Evolutionary conservation across 73 alveolate species (phyloP).

Genomic region (Tetrahymena borealis): DNA sequence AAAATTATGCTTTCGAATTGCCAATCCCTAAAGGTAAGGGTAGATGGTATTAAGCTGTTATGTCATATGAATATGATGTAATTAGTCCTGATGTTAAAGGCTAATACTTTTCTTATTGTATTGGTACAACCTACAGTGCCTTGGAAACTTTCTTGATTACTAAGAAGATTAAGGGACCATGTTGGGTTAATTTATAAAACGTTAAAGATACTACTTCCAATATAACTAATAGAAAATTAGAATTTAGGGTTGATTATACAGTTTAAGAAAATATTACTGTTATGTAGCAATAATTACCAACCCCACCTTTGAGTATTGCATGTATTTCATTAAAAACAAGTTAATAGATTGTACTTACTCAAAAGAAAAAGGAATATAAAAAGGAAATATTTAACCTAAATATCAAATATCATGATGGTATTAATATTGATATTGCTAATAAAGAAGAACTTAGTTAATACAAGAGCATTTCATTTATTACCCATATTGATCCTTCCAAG

Average conservation of each 20-base stretch:
- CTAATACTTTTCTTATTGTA: conserved; percentile 66
- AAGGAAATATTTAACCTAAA: conserved; percentile 54
- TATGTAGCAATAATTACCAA: conserved; percentile 48
- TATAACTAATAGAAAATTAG: conserved; percentile 33
- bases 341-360: conserved; percentile 38
- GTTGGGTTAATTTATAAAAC: conserved; percentile 87
- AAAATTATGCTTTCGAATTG: conserved; percentile 88
- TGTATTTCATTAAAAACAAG: conserved; percentile 60
- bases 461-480: conserved; percentile 58
- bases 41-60: conserved; percentile 66
- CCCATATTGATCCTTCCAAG: conserved; percentile 53
- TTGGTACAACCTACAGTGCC: conserved; percentile 69
- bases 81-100: conserved; percentile 56
- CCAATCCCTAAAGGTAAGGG: conserved; percentile 61
- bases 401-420: conserved; percentile 35
- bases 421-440: conserved; percentile 53
- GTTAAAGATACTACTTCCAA: conserved; percentile 24
- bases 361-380: conserved; percentile 49
- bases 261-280: conserved; percentile 52
- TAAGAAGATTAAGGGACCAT: conserved; percentile 90
- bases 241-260: conserved; percentile 66
- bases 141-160: conserved; percentile 81
- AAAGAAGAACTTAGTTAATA: conserved; percentile 64
- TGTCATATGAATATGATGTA: conserved; percentile 65
- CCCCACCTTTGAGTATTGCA: conserved; percentile 81